Base-by-base conservation (phyloP, 768 basidiomycete genomes). In the Pleurotus pulmonarius region DNA sequence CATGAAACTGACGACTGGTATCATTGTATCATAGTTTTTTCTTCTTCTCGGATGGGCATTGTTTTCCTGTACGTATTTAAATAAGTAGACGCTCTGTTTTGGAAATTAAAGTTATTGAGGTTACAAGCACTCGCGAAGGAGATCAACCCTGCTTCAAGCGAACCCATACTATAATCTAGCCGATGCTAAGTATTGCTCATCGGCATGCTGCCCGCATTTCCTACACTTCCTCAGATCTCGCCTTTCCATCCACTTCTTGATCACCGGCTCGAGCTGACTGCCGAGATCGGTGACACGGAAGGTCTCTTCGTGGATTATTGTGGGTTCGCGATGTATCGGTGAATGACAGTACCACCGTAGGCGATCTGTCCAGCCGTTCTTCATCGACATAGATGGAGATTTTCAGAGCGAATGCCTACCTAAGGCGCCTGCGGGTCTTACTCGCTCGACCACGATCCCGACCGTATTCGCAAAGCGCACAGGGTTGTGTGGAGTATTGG, bases 401-500 rank as follows among this genome's bases (percentile, higher is more conserved):
- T 11, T 18, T 45, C 29, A 26, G 56, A 37, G 47, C 40, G 49
- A 45, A 18, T 7, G 61, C 83, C 56, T 59, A 92, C 96, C 96
- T 49, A 85, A 73, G 1, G 92, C 83, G 4, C 65, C 75, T n/a
- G 77, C 75, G 0, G 94, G 94, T 29, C 96, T 78, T 22, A 88
- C 83, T 13, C 92, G 83, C 69, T 99, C 96, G 29, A 96, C 75
- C 18, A 98, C 96, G 15, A 98, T 76, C 1, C 96, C 96, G 49
- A 97, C 86, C 0, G 96, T 98, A 69, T 98, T 77, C 1, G 86
- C 86, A 63, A 88, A 96, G 16, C 96, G 83, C 25, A 95, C 88
- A 5, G 96, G 96, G 64, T 96, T 97, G 71, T 99, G 96, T 0
- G 96, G 96, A 0, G 92, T 97, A 67, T 98, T 97, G 0, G 86